Base-by-base conservation (phyloP, 805 yeast species). In the Cyberlindnera xishuangbannaensis region DNA sequence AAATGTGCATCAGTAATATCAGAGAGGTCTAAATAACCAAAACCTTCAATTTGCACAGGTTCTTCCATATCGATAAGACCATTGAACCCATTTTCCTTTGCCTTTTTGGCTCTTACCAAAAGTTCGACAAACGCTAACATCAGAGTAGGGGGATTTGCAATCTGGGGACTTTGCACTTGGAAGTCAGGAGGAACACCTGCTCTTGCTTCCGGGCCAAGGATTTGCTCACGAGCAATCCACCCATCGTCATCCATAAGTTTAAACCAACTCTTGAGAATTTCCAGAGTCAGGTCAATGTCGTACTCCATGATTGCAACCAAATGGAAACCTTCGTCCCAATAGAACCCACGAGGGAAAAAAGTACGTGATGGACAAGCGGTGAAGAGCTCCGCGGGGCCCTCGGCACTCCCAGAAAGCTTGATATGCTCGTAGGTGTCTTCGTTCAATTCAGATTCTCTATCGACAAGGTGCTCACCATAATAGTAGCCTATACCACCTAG, bases 281-380 rank as follows among this genome's bases (percentile, higher is more conserved):
- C 92, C 40, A 87, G 64, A 0, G 77, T 84, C 27, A 88, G 63
- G 50, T 85, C 95, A 12, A 83, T 69, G 58, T 92, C 97, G 53
- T 81, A 88, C 30, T 81, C 80, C 46, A 83, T 58, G 24, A 92
- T 63, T 7, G 95, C 95, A 25, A 88, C 64, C 39, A 90, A 64
- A 56, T 90, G 96, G 59, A 92, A 92, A 0, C 98, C 98, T 60
- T 92, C 98, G 59, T 92, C 98, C 98, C 98, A 92, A 53, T 84
- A 86, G 52, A 92, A 92, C 0, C 98, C 98, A 43, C 98, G 71
- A 4, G 98, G 97, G 59, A 92, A 92, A 51, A 84, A 85, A 1
- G 95, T 85, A 33, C 98, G 69, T 30, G 95, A 84, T 3, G 98
- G 98, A 21, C 86, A 92, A 15, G 86, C 67, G 0, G 92, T 73